Conservation (phyloP, 2,329 filamentous ascomycete genomes). For the Bipolaris sorokiniana region DNA sequence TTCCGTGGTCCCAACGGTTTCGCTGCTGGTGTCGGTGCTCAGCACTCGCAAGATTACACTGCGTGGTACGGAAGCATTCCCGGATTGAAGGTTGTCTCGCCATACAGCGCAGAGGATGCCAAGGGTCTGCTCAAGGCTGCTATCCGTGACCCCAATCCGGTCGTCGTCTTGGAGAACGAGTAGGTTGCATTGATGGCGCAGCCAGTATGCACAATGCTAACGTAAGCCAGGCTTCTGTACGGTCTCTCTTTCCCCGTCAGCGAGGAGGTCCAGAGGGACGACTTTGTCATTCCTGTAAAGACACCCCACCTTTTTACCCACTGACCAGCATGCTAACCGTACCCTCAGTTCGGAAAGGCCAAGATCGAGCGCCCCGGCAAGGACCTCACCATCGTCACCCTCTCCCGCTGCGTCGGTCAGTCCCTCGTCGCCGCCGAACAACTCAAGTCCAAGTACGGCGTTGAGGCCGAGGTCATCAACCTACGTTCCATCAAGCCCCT, state of each 20-base stretch:
- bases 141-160: conserved; percentile 97
- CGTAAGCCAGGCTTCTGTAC: conserved; percentile 71
- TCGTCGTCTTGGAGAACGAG: conserved; percentile 70
- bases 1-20: conserved; percentile 99
- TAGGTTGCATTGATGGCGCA: conserved; percentile 26
- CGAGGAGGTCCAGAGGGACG: conserved; percentile 90
- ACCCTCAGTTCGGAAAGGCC: conserved; percentile 81
- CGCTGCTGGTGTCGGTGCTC: conserved; percentile 89
- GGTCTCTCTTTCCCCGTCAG: conserved; percentile 96
- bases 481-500: conserved; percentile 96
- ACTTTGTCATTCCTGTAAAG: conserved; percentile 85
- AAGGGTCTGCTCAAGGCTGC: conserved; percentile 98
- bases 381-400: conserved; percentile 92
- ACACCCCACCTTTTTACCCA: neutral
- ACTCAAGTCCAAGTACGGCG: conserved; percentile 94
- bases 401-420: conserved; percentile 95
- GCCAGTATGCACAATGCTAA: conserved; percentile 16
- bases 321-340: conserved; percentile 16
- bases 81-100: conserved; percentile 93
- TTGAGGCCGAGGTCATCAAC: conserved; percentile 97
- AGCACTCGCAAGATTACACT: conserved; percentile 98
- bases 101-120: conserved; percentile 96
- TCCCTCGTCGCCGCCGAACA: conserved; percentile 85
- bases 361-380: conserved; percentile 97
- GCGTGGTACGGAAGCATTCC: conserved; percentile 99